A percentile compares a stretch with the other conserved stretches of the same genome.
Conservation (phyloP, 2,329 filamentous ascomycete genomes). For the Ampelomyces quisqualis region DNA sequence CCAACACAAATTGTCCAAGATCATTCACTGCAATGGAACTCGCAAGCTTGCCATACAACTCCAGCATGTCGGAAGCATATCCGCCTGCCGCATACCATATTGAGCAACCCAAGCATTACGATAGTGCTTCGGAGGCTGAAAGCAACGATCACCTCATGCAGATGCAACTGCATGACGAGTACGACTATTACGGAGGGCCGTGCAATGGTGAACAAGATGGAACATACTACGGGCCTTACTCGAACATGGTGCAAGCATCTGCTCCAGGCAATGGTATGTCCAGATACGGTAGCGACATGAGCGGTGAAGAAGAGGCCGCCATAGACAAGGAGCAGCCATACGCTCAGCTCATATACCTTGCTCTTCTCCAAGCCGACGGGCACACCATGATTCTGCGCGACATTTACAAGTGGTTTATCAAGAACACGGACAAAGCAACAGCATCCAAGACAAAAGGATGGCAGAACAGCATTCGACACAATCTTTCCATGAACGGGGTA, state of each 20-base stretch:
- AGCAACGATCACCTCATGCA: conserved; percentile 25
- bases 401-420: conserved; percentile 86
- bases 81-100: conserved; percentile 38
- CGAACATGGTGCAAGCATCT: conserved; percentile 22
- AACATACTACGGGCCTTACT: conserved; percentile 25
- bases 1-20: conserved; percentile 24
- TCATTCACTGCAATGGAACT: conserved; percentile 22
- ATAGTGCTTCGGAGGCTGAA: conserved; percentile 22
- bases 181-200: conserved; percentile 17
- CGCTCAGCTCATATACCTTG: conserved; percentile 75
- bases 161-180: conserved; percentile 28
- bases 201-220: conserved; percentile 20
- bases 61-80: conserved; percentile 22
- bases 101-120: conserved; percentile 27
- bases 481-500: conserved; percentile 93
- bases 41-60: conserved; percentile 14
- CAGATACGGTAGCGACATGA: conserved; percentile 9
- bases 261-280: conserved; percentile 22
- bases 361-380: conserved; percentile 66
- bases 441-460: conserved; percentile 64
- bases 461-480: conserved; percentile 95
- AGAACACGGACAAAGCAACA: conserved; percentile 74
- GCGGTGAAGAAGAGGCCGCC: conserved; percentile 16
- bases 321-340: conserved; percentile 65
- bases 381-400: conserved; percentile 78